phyloP scores from a whole-genome alignment of 2,329 filamentous ascomycete species.

The Colletotrichum sp. region DNA sequence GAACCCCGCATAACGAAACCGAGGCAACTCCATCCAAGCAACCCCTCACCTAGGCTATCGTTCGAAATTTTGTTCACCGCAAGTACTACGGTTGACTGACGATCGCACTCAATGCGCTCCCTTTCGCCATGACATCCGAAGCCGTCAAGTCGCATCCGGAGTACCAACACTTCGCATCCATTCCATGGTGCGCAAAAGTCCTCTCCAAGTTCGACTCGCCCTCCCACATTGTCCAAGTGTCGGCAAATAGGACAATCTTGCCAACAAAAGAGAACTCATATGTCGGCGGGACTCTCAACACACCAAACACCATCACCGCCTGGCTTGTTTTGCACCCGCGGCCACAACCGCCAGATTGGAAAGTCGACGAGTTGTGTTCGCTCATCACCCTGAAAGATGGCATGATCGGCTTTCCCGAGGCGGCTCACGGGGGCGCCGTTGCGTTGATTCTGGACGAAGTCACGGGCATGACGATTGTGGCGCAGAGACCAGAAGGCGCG shows the following conservation, averaged over 20 bases:
- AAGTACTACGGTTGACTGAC: not conserved
- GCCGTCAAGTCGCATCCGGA: slow-evolving; percentile 3
- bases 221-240: slow-evolving; percentile 4
- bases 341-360: slow-evolving; percentile 24
- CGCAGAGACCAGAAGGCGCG: slow-evolving; percentile 37
- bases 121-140: not conserved
- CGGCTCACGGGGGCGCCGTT: slow-evolving; percentile 43
- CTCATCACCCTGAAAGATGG: slow-evolving; percentile 37
- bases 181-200: slow-evolving; percentile 40
- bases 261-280: slow-evolving; percentile 31
- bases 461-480: slow-evolving; percentile 38
- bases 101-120: not conserved
- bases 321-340: slow-evolving; percentile 39
- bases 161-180: slow-evolving; percentile 34
- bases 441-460: slow-evolving; percentile 42
- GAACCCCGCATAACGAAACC: not conserved
- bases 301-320: slow-evolving; percentile 31
- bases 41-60: not conserved
- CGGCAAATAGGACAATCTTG: slow-evolving; percentile 8
- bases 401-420: slow-evolving; percentile 33
- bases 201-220: slow-evolving; percentile 29
- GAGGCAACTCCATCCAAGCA: not conserved
- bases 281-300: slow-evolving; percentile 36
- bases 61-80: not conserved
- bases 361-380: slow-evolving; percentile 31